phyloP scores from a whole-genome alignment of 345 rosid species.

The Orychophragmus violaceus region DNA sequence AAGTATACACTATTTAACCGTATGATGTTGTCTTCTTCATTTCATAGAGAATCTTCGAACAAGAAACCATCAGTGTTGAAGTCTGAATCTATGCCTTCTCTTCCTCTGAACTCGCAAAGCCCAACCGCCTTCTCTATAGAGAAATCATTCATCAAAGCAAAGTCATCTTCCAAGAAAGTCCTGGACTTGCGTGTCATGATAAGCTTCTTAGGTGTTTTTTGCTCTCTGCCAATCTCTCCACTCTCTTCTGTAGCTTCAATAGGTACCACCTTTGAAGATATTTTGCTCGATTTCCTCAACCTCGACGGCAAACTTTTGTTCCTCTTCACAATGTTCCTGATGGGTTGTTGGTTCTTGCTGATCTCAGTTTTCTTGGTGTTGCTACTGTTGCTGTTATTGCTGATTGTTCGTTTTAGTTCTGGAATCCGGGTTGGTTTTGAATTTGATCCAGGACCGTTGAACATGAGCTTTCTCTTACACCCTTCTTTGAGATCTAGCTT shows the following conservation, averaged over 20 bases:
- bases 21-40: not conserved
- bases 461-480: not conserved
- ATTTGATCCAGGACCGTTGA: not conserved
- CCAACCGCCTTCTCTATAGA: not conserved
- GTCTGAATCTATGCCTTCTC: not conserved
- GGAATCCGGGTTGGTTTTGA: not conserved
- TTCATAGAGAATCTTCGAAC: not conserved
- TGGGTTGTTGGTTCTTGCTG: not conserved
- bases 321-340: not conserved
- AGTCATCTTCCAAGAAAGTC: not conserved
- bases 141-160: not conserved
- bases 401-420: not conserved
- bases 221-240: not conserved
- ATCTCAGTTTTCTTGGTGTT: too few relatives aligned
- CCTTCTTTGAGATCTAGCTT: too few relatives aligned
- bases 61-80: not conserved
- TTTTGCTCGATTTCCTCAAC: not conserved
- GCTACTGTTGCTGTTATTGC: too few relatives aligned
- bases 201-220: not conserved
- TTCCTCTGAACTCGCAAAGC: not conserved
- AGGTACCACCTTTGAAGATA: not conserved
- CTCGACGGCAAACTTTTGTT: not conserved
- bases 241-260: not conserved
- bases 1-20: conserved; percentile 6
- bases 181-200: not conserved